Base-by-base conservation (phyloP, 1,284 basidiomycete species). In the Chalciporus piperatoides region DNA sequence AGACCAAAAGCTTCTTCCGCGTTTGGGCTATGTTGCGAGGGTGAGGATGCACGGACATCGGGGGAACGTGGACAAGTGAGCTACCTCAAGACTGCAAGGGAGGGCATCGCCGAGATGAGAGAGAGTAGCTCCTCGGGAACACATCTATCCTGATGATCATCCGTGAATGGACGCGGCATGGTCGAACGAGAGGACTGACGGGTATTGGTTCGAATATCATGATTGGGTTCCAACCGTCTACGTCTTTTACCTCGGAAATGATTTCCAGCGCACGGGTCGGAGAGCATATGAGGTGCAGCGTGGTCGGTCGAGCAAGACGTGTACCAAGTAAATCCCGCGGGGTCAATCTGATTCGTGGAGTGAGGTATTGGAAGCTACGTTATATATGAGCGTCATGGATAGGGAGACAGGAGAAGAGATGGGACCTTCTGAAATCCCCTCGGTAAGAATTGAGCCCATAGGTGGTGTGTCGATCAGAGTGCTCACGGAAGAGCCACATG, bases 131-230 rank as follows among this genome's bases (percentile, higher is more conserved):
- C 86, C 55, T 80, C 84, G 28, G 90, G 90, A 19, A 86, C 65
- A 61, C 92, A 96, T 58, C 84, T 78, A 60, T 86, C 77, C 89
- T 92, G 63, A 46, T 57, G 53, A 56, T 3, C 14, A 6, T 32
- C 6, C 30, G 30, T 32, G 12, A 32, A 14, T 32, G 11, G 12
- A 42, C 28, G 39, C 46, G 41, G 53, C 17, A 42, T n/a, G 38
- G 10, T 23, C 15, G 23, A 25, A 37, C 5, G 50, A 11, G 32
- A 48, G 12, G 19, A 72, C 82, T 54, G 50, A 90, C 90, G 44
- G 88, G 90, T 60, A 94, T 86, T 2, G 92, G 93, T 66, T 96
- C 92, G 67, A 86, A 96, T 25, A 94, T 80, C 10, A 84, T 76
- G 32, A 73, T 70, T 2, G 86, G 82, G 14, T 68, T 62, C 87